Evolutionary conservation across 345 rosid species (phyloP).

Genomic region (Kandelia obovata): DNA sequence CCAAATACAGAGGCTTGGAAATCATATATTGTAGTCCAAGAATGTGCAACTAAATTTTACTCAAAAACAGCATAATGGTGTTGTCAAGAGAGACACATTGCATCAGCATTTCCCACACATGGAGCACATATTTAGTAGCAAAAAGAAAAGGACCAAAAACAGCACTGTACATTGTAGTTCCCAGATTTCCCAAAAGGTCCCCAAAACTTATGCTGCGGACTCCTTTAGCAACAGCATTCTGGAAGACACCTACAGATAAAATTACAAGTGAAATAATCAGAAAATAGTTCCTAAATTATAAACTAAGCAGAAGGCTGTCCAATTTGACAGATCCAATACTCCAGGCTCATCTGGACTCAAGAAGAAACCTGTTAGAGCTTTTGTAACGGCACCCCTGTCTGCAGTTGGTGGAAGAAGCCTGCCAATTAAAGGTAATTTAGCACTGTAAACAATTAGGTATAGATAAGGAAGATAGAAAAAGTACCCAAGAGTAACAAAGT

Average conservation of each 20-base stretch:
- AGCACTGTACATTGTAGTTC: conserved; percentile 69
- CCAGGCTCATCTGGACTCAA: conserved; percentile 10
- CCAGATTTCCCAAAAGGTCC: conserved; percentile 83
- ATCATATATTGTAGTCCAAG: too few relatives aligned
- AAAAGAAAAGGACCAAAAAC: not conserved
- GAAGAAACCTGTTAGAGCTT: conserved; percentile 71
- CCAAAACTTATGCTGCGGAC: conserved; percentile 86
- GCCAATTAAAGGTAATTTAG: conserved; percentile 14
- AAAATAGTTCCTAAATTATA: conserved; percentile 8
- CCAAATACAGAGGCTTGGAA: too few relatives aligned
- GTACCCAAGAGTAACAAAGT: conserved; percentile 95
- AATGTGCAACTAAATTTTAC: too few relatives aligned
- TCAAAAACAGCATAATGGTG: too few relatives aligned
- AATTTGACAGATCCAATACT: conserved; percentile 12
- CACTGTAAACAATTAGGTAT: not conserved
- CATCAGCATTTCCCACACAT: not conserved
- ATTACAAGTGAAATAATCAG: conserved; percentile 17
- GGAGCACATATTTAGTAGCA: not conserved
- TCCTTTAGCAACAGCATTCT: conserved; percentile 81
- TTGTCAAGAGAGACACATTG: too few relatives aligned
- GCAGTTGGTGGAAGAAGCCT: conserved; percentile 94
- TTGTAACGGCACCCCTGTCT: conserved; percentile 71
- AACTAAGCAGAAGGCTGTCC: not conserved
- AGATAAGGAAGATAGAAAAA: conserved; percentile 24
- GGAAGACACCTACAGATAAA: conserved; percentile 59